Evolutionary conservation across 371 early-diverging fungal genomes (phyloP).

Genomic region (Conidiobolus incongruus): DNA sequence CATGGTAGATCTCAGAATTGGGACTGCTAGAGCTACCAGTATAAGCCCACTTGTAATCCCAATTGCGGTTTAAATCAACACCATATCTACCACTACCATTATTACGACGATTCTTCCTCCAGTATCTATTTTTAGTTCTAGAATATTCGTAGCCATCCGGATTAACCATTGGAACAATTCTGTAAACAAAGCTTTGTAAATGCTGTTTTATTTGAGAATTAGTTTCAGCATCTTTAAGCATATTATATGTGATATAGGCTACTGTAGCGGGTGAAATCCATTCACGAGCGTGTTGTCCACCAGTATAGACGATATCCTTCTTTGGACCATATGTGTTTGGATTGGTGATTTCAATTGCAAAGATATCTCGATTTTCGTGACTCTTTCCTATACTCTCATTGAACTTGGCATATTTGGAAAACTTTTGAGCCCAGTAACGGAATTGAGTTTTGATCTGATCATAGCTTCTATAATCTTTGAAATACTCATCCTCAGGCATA

Average conservation of each 20-base stretch:
- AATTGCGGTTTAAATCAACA: slow-evolving; percentile 2
- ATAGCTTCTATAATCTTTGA: not conserved
- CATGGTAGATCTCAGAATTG: slow-evolving; percentile 20
- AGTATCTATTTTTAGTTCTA: slow-evolving; percentile 18
- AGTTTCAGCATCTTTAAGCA: not conserved
- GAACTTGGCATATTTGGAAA: not conserved
- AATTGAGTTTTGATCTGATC: not conserved
- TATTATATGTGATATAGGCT: not conserved
- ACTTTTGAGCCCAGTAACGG: not conserved
- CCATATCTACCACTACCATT: not conserved
- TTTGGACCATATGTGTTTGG: not conserved
- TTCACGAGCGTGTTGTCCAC: slow-evolving; percentile 5
- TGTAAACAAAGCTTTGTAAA: not conserved
- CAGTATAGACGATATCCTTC: not conserved
- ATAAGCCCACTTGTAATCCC: slow-evolving; percentile 2
- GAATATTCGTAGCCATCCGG: slow-evolving; percentile 33
- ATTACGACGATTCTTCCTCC: slow-evolving; percentile 30
- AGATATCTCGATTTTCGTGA: not conserved
- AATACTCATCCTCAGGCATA: not conserved
- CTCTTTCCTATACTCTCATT: not conserved
- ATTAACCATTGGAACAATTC: slow-evolving; percentile 6
- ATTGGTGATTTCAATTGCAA: not conserved
- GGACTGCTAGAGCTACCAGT: not conserved
- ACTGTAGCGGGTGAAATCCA: slow-evolving; percentile 3
- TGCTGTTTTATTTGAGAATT: slow-evolving; percentile 2